Evolutionary conservation across 345 rosid species (phyloP).

Genomic region (Laguncularia racemosa): DNA sequence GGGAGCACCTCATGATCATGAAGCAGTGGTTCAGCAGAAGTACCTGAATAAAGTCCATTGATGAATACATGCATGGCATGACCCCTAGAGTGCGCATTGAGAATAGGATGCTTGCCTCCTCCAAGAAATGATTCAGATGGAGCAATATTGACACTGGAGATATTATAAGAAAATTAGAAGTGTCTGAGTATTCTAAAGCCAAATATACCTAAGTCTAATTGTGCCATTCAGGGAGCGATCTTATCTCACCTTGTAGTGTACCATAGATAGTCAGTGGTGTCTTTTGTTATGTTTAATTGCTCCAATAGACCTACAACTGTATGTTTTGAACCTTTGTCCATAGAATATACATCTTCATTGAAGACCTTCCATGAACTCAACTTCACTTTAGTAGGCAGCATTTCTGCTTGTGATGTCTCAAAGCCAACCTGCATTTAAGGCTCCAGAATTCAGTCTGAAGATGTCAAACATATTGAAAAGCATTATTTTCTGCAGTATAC

Average conservation of each 20-base stretch:
- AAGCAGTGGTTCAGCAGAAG: neutral
- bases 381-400: slow-evolving; percentile 26
- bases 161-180: neutral
- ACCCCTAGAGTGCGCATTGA: slow-evolving; percentile 60
- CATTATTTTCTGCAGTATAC: no score
- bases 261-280: slow-evolving; percentile 65
- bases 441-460: neutral
- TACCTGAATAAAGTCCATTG: slow-evolving; percentile 71
- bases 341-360: slow-evolving; percentile 40
- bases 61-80: slow-evolving; percentile 74
- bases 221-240: neutral
- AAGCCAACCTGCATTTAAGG: slow-evolving; percentile 26
- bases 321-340: slow-evolving; percentile 25
- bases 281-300: slow-evolving; percentile 57
- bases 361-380: slow-evolving; percentile 40
- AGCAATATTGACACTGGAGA: slow-evolving; percentile 32
- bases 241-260: slow-evolving; percentile 46
- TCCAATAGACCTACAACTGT: slow-evolving; percentile 43
- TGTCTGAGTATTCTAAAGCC: neutral
- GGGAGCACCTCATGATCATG: neutral
- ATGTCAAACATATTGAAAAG: no score
- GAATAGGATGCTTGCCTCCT: slow-evolving; percentile 36
- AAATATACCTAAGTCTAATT: neutral
- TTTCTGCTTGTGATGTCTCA: slow-evolving; percentile 25
- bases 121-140: slow-evolving; percentile 45